Conservation (phyloP, 1,284 basidiomycete genomes). For the Quambalaria eucalypti region DNA sequence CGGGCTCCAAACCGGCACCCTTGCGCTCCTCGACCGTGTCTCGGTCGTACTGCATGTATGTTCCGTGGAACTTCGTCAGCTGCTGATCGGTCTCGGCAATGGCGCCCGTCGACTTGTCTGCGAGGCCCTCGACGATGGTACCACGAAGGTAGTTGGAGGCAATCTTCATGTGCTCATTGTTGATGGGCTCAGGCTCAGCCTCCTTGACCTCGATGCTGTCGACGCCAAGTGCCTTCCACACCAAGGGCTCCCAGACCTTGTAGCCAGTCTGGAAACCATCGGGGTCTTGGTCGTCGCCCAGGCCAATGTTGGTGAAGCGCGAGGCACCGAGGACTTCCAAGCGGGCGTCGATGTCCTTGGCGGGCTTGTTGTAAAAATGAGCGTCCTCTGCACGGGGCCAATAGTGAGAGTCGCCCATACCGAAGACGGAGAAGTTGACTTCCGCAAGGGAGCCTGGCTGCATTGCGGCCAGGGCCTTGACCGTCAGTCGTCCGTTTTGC, state of each 20-base stretch:
- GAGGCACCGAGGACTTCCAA: constrained; percentile 38
- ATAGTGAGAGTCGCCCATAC: constrained; percentile 96
- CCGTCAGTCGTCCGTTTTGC: constrained; percentile 84
- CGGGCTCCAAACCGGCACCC: constrained; percentile 84
- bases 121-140: constrained; percentile 81
- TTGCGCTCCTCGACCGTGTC: constrained; percentile 95
- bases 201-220: constrained; percentile 81
- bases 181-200: constrained; percentile 90
- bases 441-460: constrained; percentile 46
- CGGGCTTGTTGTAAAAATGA: constrained; percentile 94
- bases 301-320: constrained; percentile 52
- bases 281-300: constrained; percentile 95
- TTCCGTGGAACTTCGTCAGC: constrained; percentile 95
- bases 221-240: constrained; percentile 93
- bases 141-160: constrained; percentile 89
- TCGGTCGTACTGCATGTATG: constrained; percentile 66
- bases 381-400: constrained; percentile 95
- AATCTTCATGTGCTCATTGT: constrained; percentile 99
- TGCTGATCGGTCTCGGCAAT: constrained; percentile 83
- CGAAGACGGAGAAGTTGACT: constrained; percentile 62
- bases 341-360: constrained; percentile 76
- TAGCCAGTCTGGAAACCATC: constrained; percentile 95
- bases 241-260: constrained; percentile 79
- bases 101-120: constrained; percentile 76
- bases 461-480: constrained; percentile 62